A percentile compares a stretch with the other conserved stretches of the same genome.
These are phyloP conservation scores for Cordyceps cateniannulata DNA, from an alignment of 2,329 filamentous ascomycete genomes.

Conservation along the genomic window DNA sequence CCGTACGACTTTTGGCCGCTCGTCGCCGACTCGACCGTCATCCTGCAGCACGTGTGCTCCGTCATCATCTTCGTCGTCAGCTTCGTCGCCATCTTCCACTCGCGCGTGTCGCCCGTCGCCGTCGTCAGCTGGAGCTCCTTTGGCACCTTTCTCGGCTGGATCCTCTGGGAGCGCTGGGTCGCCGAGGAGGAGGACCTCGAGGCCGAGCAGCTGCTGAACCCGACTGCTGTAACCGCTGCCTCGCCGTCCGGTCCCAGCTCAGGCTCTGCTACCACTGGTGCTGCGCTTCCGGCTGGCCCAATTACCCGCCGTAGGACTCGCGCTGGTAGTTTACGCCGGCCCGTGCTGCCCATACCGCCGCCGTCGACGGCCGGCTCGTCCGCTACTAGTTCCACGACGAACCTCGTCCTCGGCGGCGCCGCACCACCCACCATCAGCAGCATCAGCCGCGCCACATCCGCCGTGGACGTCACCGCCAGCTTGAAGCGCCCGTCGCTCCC, in stretches of 20 bases:
- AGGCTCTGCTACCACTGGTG: not conserved
- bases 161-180: conserved; percentile 88
- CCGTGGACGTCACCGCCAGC: not conserved
- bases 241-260: conserved; percentile 14
- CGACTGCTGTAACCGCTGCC: conserved; percentile 25
- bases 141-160: conserved; percentile 80
- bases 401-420: conserved; percentile 24
- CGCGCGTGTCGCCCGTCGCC: conserved; percentile 81
- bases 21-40: conserved; percentile 90
- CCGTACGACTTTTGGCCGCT: conserved; percentile 98
- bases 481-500: not conserved
- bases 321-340: conserved; percentile 32
- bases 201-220: conserved; percentile 27
- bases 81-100: conserved; percentile 84
- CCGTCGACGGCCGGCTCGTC: conserved; percentile 22
- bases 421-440: not conserved
- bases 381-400: conserved; percentile 42
- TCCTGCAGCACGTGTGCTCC: conserved; percentile 93
- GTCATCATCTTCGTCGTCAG: conserved; percentile 92
- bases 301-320: conserved; percentile 26
- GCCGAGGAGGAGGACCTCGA: conserved; percentile 56
- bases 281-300: not conserved
- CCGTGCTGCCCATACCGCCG: conserved; percentile 19
- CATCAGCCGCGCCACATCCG: not conserved
- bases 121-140: conserved; percentile 80